Base-by-base conservation (phyloP, 495 filamentous ascomycete genomes). In the Penicillium ucsense region DNA sequence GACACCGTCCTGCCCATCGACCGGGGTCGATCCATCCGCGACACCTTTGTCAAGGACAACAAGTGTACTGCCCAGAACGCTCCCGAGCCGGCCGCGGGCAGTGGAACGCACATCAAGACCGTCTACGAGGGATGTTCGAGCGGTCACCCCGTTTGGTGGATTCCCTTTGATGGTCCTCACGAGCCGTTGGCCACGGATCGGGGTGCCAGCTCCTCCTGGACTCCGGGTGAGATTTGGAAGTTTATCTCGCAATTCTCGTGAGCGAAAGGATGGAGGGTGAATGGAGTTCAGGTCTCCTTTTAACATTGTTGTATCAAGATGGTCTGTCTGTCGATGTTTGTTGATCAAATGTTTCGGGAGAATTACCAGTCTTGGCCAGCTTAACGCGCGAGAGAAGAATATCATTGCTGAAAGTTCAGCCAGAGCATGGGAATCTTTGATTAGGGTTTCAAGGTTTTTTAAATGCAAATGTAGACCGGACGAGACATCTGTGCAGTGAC, bases 1-100 rank as follows among this genome's bases (percentile, higher is more conserved):
- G 72, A 75, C 41, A 29, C 28, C 10, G 68, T 72, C 4, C 57
- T 75, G 5, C 61, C 61, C 1, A 41, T 41, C 27, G 27, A 6
- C 27, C 38, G n/a, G 4, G 38, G 38, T 8, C 38, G 38, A 9
- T 4, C 6, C 7, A 41, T 41, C 11, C 38, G 38, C 9, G 38
- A 41, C 27, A 41, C 38, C 9, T 41, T 41, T 10, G 38, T 41
- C 27, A 28, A 6, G 7, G 38, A 41, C 10, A 41, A 41, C 11
- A 8, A 41, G 3, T 41, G 38, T 41, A 30, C 38, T 10, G 7
- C 38, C 9, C 38, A 41, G 27, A 41, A 41, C 11, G 8, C 38
- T 10, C 38, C 38, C 2, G 38, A 41, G 38, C 38, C 38, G 4
- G 38, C 38, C 4, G 38, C 11, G 12, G 38, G 38, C 4, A 41